These are phyloP conservation scores for Fusarium sp. DNA, from an alignment of 2,329 filamentous ascomycete genomes.

Conservation along the genomic window DNA sequence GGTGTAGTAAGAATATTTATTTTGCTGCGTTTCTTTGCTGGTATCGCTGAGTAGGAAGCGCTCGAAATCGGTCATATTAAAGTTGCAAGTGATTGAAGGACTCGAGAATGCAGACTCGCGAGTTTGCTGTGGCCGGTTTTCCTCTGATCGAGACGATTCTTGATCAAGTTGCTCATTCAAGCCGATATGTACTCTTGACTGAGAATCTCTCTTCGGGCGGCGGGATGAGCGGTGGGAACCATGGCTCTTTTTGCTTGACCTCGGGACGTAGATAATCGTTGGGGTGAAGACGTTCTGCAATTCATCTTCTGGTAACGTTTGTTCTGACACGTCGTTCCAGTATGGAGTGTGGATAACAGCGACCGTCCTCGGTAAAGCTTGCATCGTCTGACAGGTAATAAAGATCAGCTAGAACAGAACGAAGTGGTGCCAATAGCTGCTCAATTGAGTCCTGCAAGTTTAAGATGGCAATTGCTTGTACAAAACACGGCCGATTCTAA, in stretches of 20 bases:
- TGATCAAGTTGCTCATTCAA: rapidly evolving
- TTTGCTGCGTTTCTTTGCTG: rapidly evolving
- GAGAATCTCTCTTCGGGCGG: background rate
- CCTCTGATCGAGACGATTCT: rapidly evolving
- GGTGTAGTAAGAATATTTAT: background rate
- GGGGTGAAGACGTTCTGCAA: rapidly evolving
- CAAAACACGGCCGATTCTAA: too few species aligned
- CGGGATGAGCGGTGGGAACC: rapidly evolving
- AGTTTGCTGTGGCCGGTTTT: rapidly evolving
- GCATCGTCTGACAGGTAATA: rapidly evolving
- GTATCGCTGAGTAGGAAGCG: background rate
- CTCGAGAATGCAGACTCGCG: background rate
- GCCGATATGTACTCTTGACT: rapidly evolving
- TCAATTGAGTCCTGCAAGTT: too few species aligned
- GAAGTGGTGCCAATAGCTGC: too few species aligned
- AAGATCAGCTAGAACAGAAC: too few species aligned
- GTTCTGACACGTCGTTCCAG: rapidly evolving
- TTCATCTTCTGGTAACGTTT: background rate
- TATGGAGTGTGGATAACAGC: background rate
- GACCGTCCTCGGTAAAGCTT: rapidly evolving
- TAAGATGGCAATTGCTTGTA: too few species aligned
- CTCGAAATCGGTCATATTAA: background rate
- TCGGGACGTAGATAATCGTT: background rate
- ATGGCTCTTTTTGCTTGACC: rapidly evolving
- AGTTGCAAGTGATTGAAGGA: background rate